These are phyloP conservation scores for Leccinum huronense DNA, from an alignment of 1,284 basidiomycete genomes.

Conservation along the genomic window DNA sequence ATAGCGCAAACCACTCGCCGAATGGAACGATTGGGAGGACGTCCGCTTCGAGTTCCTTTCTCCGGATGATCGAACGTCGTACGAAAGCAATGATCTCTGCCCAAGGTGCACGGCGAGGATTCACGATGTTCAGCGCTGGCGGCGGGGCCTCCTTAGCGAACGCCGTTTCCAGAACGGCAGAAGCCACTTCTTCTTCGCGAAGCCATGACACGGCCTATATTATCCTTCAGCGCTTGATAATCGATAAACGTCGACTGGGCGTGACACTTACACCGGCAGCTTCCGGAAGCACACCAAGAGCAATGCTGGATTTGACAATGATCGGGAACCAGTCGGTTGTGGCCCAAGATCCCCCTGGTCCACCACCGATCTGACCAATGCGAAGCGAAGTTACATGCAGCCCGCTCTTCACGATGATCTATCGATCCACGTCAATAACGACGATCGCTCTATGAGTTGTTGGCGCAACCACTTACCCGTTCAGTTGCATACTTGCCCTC, in stretches of 20 bases:
- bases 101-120: background rate
- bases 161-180: constrained; percentile 6
- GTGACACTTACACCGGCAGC: constrained; percentile 21
- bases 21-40: background rate
- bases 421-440: background rate
- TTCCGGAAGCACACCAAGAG: constrained; percentile 25
- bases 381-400: constrained; percentile 24
- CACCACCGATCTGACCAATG: constrained; percentile 34
- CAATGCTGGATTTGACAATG: constrained; percentile 30
- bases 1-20: background rate
- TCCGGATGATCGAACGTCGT: background rate
- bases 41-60: background rate
- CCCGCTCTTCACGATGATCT: background rate
- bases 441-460: background rate
- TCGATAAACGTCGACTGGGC: background rate
- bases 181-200: constrained; percentile 21
- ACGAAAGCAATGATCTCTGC: background rate
- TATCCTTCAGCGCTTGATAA: background rate
- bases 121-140: background rate
- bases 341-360: constrained; percentile 14
- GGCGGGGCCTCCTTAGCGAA: background rate
- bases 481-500: constrained; percentile 37
- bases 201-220: constrained; percentile 24
- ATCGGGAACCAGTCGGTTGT: constrained; percentile 26
- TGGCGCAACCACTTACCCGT: constrained; percentile 25